A percentile compares a stretch with the other conserved stretches of the same genome.
phyloP scores from a whole-genome alignment of 2,329 filamentous ascomycete genomes.

The Neonectria magnoliae region DNA sequence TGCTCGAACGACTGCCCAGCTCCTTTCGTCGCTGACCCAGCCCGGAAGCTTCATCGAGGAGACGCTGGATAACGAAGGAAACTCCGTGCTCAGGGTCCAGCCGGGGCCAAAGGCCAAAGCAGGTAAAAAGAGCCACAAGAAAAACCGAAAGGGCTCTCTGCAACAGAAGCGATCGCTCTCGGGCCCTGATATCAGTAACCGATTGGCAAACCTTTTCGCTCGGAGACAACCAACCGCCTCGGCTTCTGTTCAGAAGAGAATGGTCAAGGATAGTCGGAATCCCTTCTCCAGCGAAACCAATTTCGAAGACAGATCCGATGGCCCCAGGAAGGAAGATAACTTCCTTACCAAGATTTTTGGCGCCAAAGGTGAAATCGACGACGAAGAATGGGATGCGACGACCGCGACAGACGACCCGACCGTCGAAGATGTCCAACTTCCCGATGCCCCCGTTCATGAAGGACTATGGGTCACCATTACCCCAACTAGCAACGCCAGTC shows the following conservation, averaged over 20 bases:
- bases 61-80: constrained; percentile 68
- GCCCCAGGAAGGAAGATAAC: constrained; percentile 25
- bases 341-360: constrained; percentile 33
- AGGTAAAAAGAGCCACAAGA: constrained; percentile 17
- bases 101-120: constrained; percentile 52
- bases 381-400: constrained; percentile 38
- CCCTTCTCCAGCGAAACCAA: constrained; percentile 26
- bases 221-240: constrained; percentile 6
- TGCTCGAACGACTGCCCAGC: constrained; percentile 90
- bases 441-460: constrained; percentile 57
- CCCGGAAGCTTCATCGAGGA: constrained; percentile 71
- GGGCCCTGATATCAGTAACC: constrained; percentile 9
- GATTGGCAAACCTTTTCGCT: constrained; percentile 17
- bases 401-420: constrained; percentile 36
- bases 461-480: constrained; percentile 97
- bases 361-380: constrained; percentile 39
- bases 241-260: constrained; percentile 8
- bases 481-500: constrained; percentile 86
- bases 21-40: constrained; percentile 88
- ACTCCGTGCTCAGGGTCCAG: constrained; percentile 64
- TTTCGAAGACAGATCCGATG: constrained; percentile 6
- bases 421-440: constrained; percentile 32
- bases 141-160: constrained; percentile 19
- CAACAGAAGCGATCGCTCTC: constrained; percentile 28
- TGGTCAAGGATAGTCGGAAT: constrained; percentile 28